Base-by-base conservation (phyloP, 2,329 filamentous ascomycete genomes). In the Tolypocladium tropicale region DNA sequence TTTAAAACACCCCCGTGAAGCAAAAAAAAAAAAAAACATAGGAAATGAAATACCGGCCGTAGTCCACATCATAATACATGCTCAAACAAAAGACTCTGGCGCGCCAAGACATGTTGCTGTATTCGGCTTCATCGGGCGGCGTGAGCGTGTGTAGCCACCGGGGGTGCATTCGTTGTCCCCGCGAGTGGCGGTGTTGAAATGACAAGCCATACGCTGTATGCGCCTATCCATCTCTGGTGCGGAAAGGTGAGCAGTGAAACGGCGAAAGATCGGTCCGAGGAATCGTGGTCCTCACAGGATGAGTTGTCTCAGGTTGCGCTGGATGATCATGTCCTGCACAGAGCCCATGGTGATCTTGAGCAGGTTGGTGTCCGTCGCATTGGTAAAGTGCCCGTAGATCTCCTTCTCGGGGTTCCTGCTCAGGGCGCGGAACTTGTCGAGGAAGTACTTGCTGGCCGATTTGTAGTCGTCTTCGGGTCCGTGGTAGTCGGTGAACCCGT, bases 321-420 rank as follows among this genome's bases (percentile, higher is more conserved):
- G 88, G 65, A 91, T 90, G 65, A 91, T 89, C 85, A 90, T 93
- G 70, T 93, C 89, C 72, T 93, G 88, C 55, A 93, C 89, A 12
- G 87, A 90, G 60, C 82, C 80, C 89, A 93, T 93, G 41, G 89
- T 93, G 61, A 90, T 90, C 74, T 91, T 92, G 62, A 93, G 78
- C 60, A 93, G 74, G 67, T 90, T 30, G 36, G 52, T 37, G 14
- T 36, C 94, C 52, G 94, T 99, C 59, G 94, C 94, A 72, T 94
- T 97, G 54, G 94, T 99, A 76, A 99, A 99, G 76, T 97, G 94
- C 57, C 94, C 97, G 81, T 99, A 99, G 72, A 99, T 97, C 74
- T 99, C 94, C 81, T 99, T 99, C 55, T 91, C 95, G 79, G 97
- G 94, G 72, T 96, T 93, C 76, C 97, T 94, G 78, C 97, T 99